phyloP scores from a whole-genome alignment of 2,329 filamentous ascomycete species.

The Sporothrix pseudoabietina region DNA sequence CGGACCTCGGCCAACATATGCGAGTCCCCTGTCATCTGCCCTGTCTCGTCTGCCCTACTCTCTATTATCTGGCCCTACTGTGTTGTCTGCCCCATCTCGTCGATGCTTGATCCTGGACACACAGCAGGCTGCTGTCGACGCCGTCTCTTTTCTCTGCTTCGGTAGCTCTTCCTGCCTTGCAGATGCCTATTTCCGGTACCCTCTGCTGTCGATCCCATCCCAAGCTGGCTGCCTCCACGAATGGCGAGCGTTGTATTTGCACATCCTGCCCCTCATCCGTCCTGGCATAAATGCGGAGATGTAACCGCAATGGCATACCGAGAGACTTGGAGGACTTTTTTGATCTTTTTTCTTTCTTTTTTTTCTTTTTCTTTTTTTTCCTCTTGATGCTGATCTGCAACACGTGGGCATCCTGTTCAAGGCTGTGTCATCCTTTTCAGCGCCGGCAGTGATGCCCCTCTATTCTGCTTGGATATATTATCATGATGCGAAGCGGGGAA shows the following conservation, averaged over 20 bases:
- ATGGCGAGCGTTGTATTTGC: conserved; percentile 22
- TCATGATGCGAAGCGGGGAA: not conserved
- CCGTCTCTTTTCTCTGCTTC: not conserved
- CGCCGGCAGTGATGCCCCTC: not conserved
- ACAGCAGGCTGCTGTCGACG: not conserved
- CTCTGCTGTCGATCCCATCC: not conserved
- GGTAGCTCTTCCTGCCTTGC: not conserved
- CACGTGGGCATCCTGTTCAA: conserved; percentile 3
- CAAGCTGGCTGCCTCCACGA: not conserved
- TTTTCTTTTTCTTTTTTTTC: no score
- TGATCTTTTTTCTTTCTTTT: not conserved
- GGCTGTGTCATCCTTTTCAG: not conserved
- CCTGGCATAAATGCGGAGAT: not conserved
- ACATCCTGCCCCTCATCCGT: not conserved
- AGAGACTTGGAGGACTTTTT: not conserved
- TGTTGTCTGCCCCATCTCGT: not conserved
- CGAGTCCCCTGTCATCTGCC: not conserved
- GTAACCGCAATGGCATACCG: conserved; percentile 26
- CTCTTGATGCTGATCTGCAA: not conserved
- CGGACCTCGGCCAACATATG: not conserved
- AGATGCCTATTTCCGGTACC: not conserved
- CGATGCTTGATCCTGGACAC: conserved; percentile 18
- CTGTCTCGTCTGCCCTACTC: not conserved
- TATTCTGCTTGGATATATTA: not conserved
- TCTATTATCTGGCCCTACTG: not conserved